Conservation (phyloP, 371 early-diverging fungal genomes). For the Gilbertella persicaria region DNA sequence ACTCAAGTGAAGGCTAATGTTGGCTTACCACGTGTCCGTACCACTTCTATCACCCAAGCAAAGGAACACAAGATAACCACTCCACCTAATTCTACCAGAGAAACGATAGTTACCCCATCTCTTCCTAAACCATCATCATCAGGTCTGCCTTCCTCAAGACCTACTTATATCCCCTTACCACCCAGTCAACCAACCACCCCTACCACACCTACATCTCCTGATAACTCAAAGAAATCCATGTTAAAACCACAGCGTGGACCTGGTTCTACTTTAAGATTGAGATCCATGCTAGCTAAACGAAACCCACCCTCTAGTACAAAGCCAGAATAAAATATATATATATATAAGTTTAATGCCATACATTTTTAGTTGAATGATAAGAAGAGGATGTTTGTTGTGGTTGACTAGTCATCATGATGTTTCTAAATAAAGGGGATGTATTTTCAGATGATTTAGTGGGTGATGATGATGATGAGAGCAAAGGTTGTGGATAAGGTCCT, state of each 20-base stretch:
- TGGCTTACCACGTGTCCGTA: constrained; percentile 32
- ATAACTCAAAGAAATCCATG: constrained; percentile 19
- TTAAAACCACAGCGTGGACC: constrained; percentile 38
- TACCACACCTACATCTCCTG: constrained; percentile 12
- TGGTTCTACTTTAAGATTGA: constrained; percentile 37
- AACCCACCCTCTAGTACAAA: neutral
- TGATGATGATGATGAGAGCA: neutral
- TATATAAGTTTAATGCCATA: too few relatives aligned
- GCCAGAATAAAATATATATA: too few relatives aligned
- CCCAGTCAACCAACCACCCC: neutral
- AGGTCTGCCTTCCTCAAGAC: neutral
- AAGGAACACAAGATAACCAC: constrained; percentile 4
- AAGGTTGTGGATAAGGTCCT: neutral
- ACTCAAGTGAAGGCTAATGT: constrained; percentile 26
- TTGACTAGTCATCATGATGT: too few relatives aligned
- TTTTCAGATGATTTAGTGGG: too few relatives aligned
- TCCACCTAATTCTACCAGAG: neutral
- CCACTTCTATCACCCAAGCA: constrained; percentile 27
- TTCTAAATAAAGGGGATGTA: too few relatives aligned
- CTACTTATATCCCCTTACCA: constrained; percentile 13
- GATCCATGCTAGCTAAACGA: constrained; percentile 36
- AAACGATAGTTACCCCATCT: neutral
- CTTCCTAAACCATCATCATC: constrained; percentile 4
- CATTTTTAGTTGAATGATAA: too few relatives aligned
- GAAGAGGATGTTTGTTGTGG: too few relatives aligned